Conservation (phyloP, 768 basidiomycete species). For the Cyclocybe cylindracea region DNA sequence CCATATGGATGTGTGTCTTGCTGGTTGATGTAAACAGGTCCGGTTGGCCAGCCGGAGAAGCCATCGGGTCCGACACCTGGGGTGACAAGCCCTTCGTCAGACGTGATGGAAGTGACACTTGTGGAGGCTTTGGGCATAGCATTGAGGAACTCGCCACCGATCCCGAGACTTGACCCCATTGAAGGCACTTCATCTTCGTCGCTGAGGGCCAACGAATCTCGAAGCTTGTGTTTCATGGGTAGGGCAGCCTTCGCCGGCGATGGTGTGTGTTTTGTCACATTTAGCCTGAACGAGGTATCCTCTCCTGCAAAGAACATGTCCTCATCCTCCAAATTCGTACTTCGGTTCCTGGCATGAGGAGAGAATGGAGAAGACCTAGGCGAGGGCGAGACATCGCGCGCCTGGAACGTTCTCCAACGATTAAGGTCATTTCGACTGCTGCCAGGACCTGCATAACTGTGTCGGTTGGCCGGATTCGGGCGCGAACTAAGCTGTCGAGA, state of each 20-base stretch:
- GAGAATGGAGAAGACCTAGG: constrained; percentile 51
- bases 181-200: constrained; percentile 53
- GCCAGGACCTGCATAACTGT: constrained; percentile 64
- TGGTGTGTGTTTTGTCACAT: constrained; percentile 56
- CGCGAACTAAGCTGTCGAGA: constrained; percentile 16
- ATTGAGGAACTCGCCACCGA: constrained; percentile 26
- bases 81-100: constrained; percentile 72
- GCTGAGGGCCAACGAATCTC: constrained; percentile 66
- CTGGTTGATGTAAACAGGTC: constrained; percentile 40
- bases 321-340: constrained; percentile 43
- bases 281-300: constrained; percentile 59
- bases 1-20: constrained; percentile 31
- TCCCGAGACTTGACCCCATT: constrained; percentile 19
- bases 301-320: constrained; percentile 56
- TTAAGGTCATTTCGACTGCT: constrained; percentile 25
- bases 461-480: constrained; percentile 46
- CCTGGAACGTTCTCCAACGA: constrained; percentile 43
- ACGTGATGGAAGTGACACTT: constrained; percentile 61
- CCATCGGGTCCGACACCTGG: constrained; percentile 57
- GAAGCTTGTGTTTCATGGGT: constrained; percentile 70
- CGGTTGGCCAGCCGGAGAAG: constrained; percentile 64
- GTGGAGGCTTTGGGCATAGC: constrained; percentile 60
- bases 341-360: constrained; percentile 19
- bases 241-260: constrained; percentile 51
- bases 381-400: constrained; percentile 40